Percentiles rank a stretch among this genome's conserved stretches.
phyloP scores from a whole-genome alignment of 2,329 filamentous ascomycete genomes.

The Aspergillus thermomutatus region DNA sequence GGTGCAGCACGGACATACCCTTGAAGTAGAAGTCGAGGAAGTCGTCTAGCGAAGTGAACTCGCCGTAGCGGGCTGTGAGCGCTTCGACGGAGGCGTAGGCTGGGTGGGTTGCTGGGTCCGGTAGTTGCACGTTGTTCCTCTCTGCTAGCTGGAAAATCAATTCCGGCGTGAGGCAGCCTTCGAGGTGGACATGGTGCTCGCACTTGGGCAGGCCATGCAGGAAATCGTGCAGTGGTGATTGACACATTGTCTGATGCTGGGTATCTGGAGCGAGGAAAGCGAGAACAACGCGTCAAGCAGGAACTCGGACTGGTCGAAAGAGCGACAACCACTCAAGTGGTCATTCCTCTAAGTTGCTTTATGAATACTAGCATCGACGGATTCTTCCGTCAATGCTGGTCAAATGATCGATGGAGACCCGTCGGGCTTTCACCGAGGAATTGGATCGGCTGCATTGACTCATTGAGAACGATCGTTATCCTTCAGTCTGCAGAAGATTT shows the following conservation, averaged over 20 bases:
- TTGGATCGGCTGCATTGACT: neutral
- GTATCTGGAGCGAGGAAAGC: neutral
- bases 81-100: slow-evolving; percentile 61
- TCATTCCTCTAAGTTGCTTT: neutral
- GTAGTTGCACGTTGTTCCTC: slow-evolving; percentile 63
- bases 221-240: slow-evolving; percentile 55
- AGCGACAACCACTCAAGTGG: neutral
- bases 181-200: slow-evolving; percentile 78
- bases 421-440: neutral
- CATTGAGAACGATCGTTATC: neutral
- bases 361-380: neutral
- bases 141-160: slow-evolving; percentile 67
- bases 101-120: slow-evolving; percentile 51
- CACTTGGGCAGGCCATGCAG: slow-evolving; percentile 69
- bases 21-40: slow-evolving; percentile 78
- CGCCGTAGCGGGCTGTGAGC: slow-evolving; percentile 61
- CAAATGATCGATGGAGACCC: neutral
- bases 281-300: neutral
- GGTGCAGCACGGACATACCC: slow-evolving; percentile 67
- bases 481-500: neutral
- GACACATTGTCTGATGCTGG: slow-evolving; percentile 48
- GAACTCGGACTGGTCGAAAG: neutral
- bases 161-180: slow-evolving; percentile 68
- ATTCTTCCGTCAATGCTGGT: neutral
- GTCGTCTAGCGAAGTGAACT: slow-evolving; percentile 69